These are phyloP conservation scores for Neostapfia colusana DNA, from an alignment of 176 grass and related monocot genomes.

Conservation along the genomic window DNA sequence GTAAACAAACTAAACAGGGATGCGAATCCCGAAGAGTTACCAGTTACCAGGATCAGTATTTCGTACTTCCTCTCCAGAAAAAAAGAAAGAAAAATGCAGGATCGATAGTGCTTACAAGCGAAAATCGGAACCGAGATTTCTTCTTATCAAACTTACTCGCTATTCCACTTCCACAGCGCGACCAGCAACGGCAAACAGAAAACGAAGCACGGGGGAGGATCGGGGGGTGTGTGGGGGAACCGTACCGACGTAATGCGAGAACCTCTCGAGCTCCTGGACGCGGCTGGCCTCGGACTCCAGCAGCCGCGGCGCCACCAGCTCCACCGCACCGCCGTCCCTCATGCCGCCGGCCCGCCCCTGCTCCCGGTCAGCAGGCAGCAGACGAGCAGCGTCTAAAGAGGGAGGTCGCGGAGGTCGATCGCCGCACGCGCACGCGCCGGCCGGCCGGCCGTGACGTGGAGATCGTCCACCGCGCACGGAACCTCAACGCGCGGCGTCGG, in stretches of 20 bases:
- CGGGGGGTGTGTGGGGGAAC: too few species aligned
- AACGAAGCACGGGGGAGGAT: not conserved
- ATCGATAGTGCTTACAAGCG: not conserved
- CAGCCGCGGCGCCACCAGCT: slow-evolving; percentile 57
- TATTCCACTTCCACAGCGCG: not conserved
- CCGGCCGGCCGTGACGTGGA: not conserved
- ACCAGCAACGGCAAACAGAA: not conserved
- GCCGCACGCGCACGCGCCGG: not conserved
- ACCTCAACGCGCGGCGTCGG: not conserved
- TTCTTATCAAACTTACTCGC: not conserved
- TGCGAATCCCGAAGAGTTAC: not conserved
- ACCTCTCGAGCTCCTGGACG: slow-evolving; percentile 71
- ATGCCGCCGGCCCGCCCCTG: not conserved
- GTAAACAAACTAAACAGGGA: not conserved
- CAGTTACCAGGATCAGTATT: not conserved
- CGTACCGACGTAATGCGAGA: slow-evolving; percentile 88
- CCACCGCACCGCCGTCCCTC: slow-evolving; percentile 36
- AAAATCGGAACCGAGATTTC: not conserved
- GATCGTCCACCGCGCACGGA: not conserved
- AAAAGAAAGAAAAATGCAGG: not conserved
- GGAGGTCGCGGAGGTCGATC: not conserved
- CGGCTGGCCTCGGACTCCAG: slow-evolving; percentile 49
- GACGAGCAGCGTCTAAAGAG: not conserved
- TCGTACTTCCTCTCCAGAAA: not conserved
- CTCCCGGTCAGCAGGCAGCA: not conserved